Conservation (phyloP, 2,329 filamentous ascomycete genomes). For the Remersonia thermophila region DNA sequence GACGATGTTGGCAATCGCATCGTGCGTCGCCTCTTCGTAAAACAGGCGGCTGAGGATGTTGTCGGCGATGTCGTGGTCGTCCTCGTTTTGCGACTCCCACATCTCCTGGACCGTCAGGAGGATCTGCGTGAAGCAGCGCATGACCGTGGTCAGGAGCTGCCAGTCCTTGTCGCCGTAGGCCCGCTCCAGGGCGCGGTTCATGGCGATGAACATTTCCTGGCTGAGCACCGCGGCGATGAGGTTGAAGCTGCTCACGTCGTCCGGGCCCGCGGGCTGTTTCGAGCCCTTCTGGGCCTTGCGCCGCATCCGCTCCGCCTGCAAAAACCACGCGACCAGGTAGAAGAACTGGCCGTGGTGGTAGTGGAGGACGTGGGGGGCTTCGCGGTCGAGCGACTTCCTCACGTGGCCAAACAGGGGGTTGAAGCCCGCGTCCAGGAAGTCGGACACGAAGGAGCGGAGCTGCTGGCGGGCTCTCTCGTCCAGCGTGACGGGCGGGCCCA, state of each 20-base stretch:
- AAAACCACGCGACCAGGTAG: constrained; percentile 85
- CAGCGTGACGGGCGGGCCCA: constrained; percentile 60
- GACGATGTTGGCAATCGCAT: constrained; percentile 68
- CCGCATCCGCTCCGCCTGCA: constrained; percentile 70
- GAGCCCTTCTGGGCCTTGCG: constrained; percentile 45
- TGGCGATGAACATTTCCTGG: constrained; percentile 84
- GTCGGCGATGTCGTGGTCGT: constrained; percentile 96
- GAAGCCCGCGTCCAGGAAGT: constrained; percentile 90
- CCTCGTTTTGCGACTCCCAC: constrained; percentile 68
- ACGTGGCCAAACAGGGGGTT: constrained; percentile 81
- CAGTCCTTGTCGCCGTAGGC: constrained; percentile 74
- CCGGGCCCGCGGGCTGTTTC: constrained; percentile 27
- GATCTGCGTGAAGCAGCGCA: constrained; percentile 93
- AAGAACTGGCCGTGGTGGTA: constrained; percentile 80
- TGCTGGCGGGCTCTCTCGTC: constrained; percentile 63
- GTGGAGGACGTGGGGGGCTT: constrained; percentile 67
- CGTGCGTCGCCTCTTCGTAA: constrained; percentile 91
- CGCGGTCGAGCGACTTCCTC: constrained; percentile 79
- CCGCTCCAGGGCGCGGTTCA: constrained; percentile 72
- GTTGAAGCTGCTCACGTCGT: constrained; percentile 64
- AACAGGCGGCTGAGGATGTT: constrained; percentile 97
- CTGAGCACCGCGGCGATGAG: constrained; percentile 82
- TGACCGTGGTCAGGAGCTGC: constrained; percentile 73
- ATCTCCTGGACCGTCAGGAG: constrained; percentile 87
- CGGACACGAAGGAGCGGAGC: constrained; percentile 72